These are phyloP conservation scores for Nemania abortiva DNA, from an alignment of 2,329 filamentous ascomycete genomes.

Conservation along the genomic window DNA sequence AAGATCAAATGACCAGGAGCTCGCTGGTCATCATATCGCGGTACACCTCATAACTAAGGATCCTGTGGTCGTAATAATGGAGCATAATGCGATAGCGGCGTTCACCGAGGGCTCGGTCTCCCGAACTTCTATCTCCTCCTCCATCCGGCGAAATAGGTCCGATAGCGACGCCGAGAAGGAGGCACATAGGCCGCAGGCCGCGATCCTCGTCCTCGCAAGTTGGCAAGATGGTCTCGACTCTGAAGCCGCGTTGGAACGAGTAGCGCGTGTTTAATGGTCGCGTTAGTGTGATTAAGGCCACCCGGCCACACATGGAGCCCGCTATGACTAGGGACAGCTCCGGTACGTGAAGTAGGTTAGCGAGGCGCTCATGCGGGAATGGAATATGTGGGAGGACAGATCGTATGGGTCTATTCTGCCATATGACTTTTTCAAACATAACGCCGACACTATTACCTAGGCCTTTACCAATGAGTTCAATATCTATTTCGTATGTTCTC, in stretches of 20 bases:
- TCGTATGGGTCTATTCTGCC: slow-evolving; percentile 40
- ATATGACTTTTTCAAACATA: slow-evolving; percentile 50
- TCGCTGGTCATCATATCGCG: slow-evolving; percentile 54
- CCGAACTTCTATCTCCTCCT: neutral
- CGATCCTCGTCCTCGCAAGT: slow-evolving; percentile 59
- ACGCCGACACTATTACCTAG: slow-evolving; percentile 47
- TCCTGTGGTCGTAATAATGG: slow-evolving; percentile 76
- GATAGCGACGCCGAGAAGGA: slow-evolving; percentile 75
- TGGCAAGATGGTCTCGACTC: slow-evolving; percentile 66
- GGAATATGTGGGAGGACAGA: slow-evolving; percentile 45
- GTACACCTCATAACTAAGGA: slow-evolving; percentile 76
- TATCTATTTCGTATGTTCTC: slow-evolving; percentile 62
- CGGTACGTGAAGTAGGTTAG: slow-evolving; percentile 73
- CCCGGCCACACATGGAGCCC: slow-evolving; percentile 75
- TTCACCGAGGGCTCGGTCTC: slow-evolving; percentile 48
- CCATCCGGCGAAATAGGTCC: slow-evolving; percentile 68
- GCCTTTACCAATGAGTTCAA: slow-evolving; percentile 58
- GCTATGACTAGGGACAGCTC: slow-evolving; percentile 77
- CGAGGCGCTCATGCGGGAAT: slow-evolving; percentile 62
- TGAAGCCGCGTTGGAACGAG: slow-evolving; percentile 59
- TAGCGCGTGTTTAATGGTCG: slow-evolving; percentile 49
- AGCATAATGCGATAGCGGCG: slow-evolving; percentile 74
- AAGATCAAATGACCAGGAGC: slow-evolving; percentile 43
- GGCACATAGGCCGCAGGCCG: slow-evolving; percentile 59
- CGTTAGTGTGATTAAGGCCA: slow-evolving; percentile 72